Evolutionary conservation across 2,329 filamentous ascomycete genomes (phyloP).

Genomic region (Allantophomopsis cytisporea): DNA sequence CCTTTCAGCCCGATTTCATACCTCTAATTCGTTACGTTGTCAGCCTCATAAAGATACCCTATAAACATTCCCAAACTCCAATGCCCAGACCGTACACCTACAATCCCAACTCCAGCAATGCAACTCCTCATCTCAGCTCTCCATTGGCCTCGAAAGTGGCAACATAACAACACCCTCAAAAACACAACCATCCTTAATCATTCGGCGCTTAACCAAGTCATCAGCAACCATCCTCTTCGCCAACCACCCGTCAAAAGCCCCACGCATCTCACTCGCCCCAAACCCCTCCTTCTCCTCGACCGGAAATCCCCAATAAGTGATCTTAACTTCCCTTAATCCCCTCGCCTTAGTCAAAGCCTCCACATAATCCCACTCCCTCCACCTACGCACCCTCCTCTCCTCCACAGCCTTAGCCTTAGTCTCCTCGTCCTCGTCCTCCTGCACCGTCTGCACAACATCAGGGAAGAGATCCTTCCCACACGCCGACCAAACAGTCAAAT

Average conservation of each 20-base stretch:
- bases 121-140: no score
- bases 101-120: no score
- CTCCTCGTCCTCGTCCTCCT: neutral
- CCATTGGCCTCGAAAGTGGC: neutral
- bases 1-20: no score
- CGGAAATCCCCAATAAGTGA: conserved; percentile 13
- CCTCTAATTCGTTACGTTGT: no score
- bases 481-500: conserved; percentile 12
- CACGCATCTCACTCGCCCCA: neutral
- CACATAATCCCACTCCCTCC: conserved; percentile 11
- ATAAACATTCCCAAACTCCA: no score
- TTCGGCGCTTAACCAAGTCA: conserved; percentile 9
- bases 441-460: neutral
- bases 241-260: conserved; percentile 9
- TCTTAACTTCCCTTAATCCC: conserved; percentile 5
- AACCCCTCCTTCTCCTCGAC: neutral
- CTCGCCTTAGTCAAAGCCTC: conserved; percentile 6
- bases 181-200: conserved; percentile 10
- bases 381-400: neutral
- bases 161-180: conserved; percentile 5
- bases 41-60: no score
- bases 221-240: conserved; percentile 12
- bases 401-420: neutral
- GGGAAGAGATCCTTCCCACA: conserved; percentile 2
- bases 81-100: no score